phyloP scores from a whole-genome alignment of 2,329 filamentous ascomycete species.

The Aspergillus chevalieri region DNA sequence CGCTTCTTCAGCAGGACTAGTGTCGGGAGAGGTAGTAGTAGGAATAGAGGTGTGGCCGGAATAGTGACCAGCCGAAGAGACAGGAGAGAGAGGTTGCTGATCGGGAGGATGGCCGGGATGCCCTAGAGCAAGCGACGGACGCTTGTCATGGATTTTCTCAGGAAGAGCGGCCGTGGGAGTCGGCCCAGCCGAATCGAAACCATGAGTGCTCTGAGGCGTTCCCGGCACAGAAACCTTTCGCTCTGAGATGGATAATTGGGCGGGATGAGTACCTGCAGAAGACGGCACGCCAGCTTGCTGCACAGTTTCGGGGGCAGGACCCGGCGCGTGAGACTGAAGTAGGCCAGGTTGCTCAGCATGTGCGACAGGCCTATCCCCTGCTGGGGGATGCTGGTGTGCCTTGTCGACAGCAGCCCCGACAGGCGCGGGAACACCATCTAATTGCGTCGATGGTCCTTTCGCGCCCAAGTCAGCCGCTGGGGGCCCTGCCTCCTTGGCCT shows the following conservation, averaged over 20 bases:
- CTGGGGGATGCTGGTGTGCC: conserved; percentile 1
- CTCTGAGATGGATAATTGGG: conserved; percentile 47
- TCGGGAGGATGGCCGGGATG: conserved; percentile 21
- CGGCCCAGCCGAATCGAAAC: conserved; percentile 15
- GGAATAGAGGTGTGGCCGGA: conserved; percentile 67
- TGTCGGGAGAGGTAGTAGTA: conserved; percentile 64
- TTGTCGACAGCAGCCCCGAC: conserved; percentile 3
- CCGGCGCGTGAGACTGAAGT: conserved; percentile 6
- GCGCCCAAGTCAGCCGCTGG: conserved; percentile 34
- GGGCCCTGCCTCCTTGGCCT: conserved; percentile 18
- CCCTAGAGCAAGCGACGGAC: conserved; percentile 22
- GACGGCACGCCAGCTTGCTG: conserved; percentile 8
- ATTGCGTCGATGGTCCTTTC: conserved; percentile 13
- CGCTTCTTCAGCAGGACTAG: conserved; percentile 63
- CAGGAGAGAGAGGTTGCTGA: conserved; percentile 42
- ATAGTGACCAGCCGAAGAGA: conserved; percentile 62
- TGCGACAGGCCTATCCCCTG: conserved; percentile 7
- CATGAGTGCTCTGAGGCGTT: conserved; percentile 19
- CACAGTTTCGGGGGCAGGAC: conserved; percentile 6
- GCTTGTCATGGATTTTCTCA: conserved; percentile 23
- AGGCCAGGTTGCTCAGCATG: conserved; percentile 7
- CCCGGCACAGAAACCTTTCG: conserved; percentile 13
- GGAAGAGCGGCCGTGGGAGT: conserved; percentile 9
- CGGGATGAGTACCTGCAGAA: conserved; percentile 34
- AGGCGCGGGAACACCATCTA: conserved; percentile 11